phyloP scores from a whole-genome alignment of 2,329 filamentous ascomycete genomes.

The Curvularia eragrostidis region DNA sequence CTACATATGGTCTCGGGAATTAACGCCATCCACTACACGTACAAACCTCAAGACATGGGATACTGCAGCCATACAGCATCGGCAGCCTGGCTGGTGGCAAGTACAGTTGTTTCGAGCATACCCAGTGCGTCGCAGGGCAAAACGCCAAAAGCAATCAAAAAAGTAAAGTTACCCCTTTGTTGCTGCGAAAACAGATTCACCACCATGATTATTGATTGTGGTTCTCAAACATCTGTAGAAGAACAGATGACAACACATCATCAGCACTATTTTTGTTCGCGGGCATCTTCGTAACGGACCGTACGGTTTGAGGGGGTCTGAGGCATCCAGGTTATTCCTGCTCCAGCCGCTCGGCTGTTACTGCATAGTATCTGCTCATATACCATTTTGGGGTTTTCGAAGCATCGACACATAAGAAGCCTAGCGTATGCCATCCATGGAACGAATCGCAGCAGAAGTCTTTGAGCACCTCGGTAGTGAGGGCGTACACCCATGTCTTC shows the following conservation, averaged over 20 bases:
- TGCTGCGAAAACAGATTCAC: background rate
- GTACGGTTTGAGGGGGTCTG: background rate
- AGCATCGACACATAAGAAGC: background rate
- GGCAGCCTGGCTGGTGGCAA: background rate
- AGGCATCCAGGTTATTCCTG: background rate
- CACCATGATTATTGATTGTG: background rate
- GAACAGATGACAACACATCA: background rate
- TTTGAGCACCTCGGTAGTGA: background rate
- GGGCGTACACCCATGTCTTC: background rate
- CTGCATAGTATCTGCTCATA: background rate
- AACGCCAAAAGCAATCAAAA: conserved; percentile 5
- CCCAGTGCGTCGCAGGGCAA: background rate
- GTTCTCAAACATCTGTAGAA: background rate
- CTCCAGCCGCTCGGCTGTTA: background rate
- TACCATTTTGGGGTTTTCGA: background rate
- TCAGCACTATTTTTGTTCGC: no score
- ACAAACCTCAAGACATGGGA: background rate
- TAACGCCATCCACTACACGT: background rate
- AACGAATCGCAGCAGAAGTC: background rate
- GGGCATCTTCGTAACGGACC: background rate
- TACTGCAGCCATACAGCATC: background rate
- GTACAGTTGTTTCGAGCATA: background rate
- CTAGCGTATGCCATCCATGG: background rate
- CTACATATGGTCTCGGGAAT: background rate
- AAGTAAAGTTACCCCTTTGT: background rate